These are phyloP conservation scores for Gnetum montanum DNA, from an alignment of 75 land plant species.

Conservation along the genomic window DNA sequence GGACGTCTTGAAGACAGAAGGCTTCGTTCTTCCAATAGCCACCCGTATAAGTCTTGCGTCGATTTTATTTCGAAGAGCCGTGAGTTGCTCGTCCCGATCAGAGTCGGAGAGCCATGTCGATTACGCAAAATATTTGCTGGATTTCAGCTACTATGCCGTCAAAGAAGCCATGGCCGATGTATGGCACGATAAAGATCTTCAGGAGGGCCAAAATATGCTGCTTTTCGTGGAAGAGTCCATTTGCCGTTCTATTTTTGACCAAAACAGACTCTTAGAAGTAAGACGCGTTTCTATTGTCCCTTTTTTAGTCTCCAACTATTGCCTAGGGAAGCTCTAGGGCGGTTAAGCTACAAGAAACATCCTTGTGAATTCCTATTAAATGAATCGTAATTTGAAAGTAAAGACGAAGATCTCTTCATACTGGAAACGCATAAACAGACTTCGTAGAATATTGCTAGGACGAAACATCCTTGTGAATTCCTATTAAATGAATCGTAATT, in stretches of 20 bases:
- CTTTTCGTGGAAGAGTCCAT: constrained; percentile 14
- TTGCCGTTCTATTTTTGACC: constrained; percentile 10
- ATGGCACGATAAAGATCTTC: background rate
- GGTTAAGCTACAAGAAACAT: no score
- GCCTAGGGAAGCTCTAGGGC: no score
- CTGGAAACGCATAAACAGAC: no score
- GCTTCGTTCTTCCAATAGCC: constrained; percentile 6
- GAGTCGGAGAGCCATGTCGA: constrained; percentile 7
- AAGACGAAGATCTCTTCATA: no score
- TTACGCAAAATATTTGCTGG: constrained; percentile 9
- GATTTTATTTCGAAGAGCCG: background rate
- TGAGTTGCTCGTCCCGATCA: background rate
- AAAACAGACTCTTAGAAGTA: constrained; percentile 10
- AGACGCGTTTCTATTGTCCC: no score
- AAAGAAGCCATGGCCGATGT: constrained; percentile 6
- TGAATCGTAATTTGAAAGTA: no score
- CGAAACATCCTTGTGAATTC: no score
- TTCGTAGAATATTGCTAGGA: no score
- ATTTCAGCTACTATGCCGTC: constrained; percentile 5
- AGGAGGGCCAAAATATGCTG: constrained; percentile 12
- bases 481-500: no score
- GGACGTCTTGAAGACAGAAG: background rate
- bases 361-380: no score
- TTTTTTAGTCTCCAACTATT: no score
- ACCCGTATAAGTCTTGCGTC: constrained; percentile 3